Evolutionary conservation across 1,284 basidiomycete species (phyloP), one percentile per base, ranked within the genome.

Genomic region (Apiotrichum sp.): DNA sequence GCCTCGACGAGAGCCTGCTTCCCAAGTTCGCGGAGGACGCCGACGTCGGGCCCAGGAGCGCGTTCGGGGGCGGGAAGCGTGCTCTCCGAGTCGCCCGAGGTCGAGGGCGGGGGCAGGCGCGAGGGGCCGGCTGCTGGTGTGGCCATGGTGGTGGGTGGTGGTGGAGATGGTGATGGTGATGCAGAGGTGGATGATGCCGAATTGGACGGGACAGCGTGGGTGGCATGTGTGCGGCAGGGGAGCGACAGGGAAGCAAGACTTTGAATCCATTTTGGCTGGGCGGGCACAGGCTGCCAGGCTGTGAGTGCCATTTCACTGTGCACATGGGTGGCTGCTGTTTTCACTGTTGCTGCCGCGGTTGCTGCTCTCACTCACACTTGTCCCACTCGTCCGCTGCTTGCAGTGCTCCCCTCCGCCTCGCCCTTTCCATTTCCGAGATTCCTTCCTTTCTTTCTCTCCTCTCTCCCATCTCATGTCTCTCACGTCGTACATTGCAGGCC

Each of bases 1-100:
- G 86, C 83, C 67, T 90, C 88, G 4, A 93, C 81, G 13, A 93
- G 74, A 11, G 83, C 84, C 61, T 85, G 87, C 72, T 82, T 84
- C 9, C 84, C 88, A 32, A 88, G 80, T 62, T 92, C 89, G 67
- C 83, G 86, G 43, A 93, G 77, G 0, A 87, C 64, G 31, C 80
- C 83, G 1, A 88, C 78, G 68, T 93, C 87, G n/a, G 89, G 56
- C 1, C 67, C 68, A 14, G 53, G 67, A 14, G 53, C 56, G 31
- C 68, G 66, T 3, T 50, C 50, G 10, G 66, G 35, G 8, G 4
- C 48, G 53, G 47, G 14, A 1, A 57, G 56, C 0, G 68, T 68
- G 16, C 64, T 68, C 47, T 73, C 72, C n/a, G 70, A 70, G 49
- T 72, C 70, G 48, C 70, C 72, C 5, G 73, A 72, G 29, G 70